phyloP scores from a whole-genome alignment of 306 rosid species.

The Sechiopsis laciniata region DNA sequence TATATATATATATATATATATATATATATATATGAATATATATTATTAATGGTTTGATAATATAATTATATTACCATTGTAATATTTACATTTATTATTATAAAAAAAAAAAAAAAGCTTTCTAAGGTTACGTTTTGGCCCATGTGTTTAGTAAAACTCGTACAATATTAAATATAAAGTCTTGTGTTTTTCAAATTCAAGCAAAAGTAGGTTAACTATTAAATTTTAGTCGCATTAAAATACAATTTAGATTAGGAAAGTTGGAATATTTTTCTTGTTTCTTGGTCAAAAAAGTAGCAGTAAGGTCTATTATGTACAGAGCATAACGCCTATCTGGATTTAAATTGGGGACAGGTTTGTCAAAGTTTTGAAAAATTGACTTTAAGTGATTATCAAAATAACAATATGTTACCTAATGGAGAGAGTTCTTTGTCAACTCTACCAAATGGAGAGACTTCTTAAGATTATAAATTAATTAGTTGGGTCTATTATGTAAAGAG shows the following conservation, averaged over 20 bases:
- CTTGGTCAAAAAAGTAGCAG: background rate
- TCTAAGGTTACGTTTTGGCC: too few species aligned
- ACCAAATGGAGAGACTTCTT: background rate
- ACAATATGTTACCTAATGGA: background rate
- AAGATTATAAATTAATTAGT: background rate
- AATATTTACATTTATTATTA: too few species aligned
- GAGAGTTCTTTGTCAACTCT: background rate
- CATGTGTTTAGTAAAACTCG: too few species aligned
- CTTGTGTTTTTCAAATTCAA: too few species aligned
- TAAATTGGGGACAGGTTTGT: background rate
- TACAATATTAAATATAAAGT: too few species aligned
- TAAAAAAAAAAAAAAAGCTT: too few species aligned
- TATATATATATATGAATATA: too few species aligned
- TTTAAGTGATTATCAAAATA: background rate
- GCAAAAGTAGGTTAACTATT: too few species aligned
- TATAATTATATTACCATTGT: too few species aligned
- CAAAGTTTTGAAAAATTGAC: background rate
- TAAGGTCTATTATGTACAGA: background rate
- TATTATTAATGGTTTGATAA: too few species aligned
- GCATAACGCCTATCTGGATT: background rate
- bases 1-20: too few species aligned
- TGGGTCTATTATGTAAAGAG: too few species aligned
- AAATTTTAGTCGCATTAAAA: background rate
- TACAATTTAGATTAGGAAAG: background rate
- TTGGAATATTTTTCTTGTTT: background rate